Conservation (phyloP, 2,329 filamentous ascomycete genomes). For the Aspergillus candidus region DNA sequence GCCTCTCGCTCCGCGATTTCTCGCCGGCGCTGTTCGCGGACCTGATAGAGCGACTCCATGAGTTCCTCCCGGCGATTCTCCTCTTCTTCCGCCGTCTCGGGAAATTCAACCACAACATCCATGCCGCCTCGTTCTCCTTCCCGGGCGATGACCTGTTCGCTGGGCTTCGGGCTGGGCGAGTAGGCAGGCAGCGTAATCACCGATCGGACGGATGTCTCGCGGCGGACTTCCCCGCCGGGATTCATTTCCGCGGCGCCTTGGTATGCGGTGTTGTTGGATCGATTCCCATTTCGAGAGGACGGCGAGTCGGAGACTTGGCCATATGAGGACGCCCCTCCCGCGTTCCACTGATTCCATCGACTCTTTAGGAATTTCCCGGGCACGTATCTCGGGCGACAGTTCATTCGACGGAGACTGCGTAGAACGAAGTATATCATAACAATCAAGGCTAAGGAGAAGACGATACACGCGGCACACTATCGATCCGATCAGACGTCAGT, state of each 20-base stretch:
- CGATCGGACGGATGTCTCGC: slow-evolving; percentile 82
- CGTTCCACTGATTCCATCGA: slow-evolving; percentile 48
- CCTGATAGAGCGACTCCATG: slow-evolving; percentile 90
- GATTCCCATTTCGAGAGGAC: slow-evolving; percentile 15
- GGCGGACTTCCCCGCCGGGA: slow-evolving; percentile 52
- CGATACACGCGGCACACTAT: slow-evolving; percentile 25
- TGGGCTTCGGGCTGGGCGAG: slow-evolving; percentile 62
- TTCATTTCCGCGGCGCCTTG: slow-evolving; percentile 25
- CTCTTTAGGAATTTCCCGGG: slow-evolving; percentile 47
- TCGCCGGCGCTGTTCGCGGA: slow-evolving; percentile 68
- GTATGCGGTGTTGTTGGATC: slow-evolving; percentile 23
- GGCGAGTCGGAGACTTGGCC: slow-evolving; percentile 31
- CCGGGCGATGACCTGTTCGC: slow-evolving; percentile 75
- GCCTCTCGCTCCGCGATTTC: slow-evolving; percentile 74
- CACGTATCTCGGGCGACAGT: slow-evolving; percentile 47
- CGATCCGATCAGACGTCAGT: slow-evolving; percentile 1
- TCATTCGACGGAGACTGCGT: slow-evolving; percentile 39
- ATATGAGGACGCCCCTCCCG: slow-evolving; percentile 31
- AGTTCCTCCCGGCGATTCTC: slow-evolving; percentile 75
- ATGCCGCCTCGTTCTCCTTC: slow-evolving; percentile 90
- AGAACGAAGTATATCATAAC: slow-evolving; percentile 31
- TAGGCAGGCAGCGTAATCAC: slow-evolving; percentile 91
- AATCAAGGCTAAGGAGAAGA: slow-evolving; percentile 27
- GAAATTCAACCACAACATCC: slow-evolving; percentile 81
- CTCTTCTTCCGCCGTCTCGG: slow-evolving; percentile 71